phyloP scores from a whole-genome alignment of 1,284 basidiomycete species.

The Trichosporon asahii region DNA sequence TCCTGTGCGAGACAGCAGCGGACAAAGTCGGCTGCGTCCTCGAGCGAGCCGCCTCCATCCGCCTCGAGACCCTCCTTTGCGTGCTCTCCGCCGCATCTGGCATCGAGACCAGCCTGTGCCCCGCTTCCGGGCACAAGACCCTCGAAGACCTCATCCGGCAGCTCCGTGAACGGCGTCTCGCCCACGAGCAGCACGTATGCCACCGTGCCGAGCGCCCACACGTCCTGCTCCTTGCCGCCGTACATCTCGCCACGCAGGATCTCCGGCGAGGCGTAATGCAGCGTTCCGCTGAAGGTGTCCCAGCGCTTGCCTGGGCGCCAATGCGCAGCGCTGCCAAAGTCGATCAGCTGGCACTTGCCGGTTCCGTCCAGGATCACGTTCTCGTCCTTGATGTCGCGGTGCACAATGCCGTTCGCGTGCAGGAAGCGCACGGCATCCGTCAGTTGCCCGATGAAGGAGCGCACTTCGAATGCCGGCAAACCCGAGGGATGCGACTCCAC shows the following conservation, averaged over 20 bases:
- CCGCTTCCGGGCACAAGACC: constrained; percentile 33
- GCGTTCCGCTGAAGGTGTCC: constrained; percentile 82
- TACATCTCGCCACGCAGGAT: constrained; percentile 93
- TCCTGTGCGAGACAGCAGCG: constrained; percentile 46
- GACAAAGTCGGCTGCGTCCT: constrained; percentile 49
- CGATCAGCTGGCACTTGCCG: constrained; percentile 80
- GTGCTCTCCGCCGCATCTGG: constrained; percentile 37
- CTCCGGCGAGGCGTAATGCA: constrained; percentile 95
- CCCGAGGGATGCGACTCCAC: constrained; percentile 88
- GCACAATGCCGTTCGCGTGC: constrained; percentile 88
- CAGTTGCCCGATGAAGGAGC: constrained; percentile 88
- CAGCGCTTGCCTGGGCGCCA: constrained; percentile 83
- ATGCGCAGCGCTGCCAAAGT: constrained; percentile 69
- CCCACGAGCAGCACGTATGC: constrained; percentile 93
- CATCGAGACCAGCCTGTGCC: constrained; percentile 37
- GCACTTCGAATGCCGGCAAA: constrained; percentile 68
- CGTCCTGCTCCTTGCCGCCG: constrained; percentile 91
- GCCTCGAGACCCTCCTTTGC: constrained; percentile 40
- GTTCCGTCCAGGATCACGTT: constrained; percentile 66
- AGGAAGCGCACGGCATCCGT: constrained; percentile 88
- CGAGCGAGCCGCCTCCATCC: constrained; percentile 47
- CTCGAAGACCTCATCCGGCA: constrained; percentile 47
- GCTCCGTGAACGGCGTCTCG: constrained; percentile 80
- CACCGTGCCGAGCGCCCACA: constrained; percentile 98
- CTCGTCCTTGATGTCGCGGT: constrained; percentile 98